Percentiles rank a stretch among this genome's conserved stretches.
Conservation (phyloP, 2,329 filamentous ascomycete genomes). For the Colletotrichum limetticola region DNA sequence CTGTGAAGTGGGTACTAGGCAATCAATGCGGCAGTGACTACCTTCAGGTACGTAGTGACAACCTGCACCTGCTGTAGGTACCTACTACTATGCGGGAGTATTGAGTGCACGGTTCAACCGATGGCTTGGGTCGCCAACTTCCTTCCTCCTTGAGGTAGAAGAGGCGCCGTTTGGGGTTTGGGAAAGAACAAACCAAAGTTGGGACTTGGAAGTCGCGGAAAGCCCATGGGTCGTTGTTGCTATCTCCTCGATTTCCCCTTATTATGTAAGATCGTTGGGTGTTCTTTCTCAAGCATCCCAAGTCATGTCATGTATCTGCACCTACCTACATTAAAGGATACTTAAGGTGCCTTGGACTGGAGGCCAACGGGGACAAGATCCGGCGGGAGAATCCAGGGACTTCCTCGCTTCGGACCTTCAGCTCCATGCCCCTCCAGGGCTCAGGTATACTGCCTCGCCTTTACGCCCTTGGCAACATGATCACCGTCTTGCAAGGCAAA, state of each 20-base stretch:
- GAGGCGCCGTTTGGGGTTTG: neutral
- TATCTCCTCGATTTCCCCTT: neutral
- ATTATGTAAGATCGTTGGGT: too few species aligned
- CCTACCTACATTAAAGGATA: too few species aligned
- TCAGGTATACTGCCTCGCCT: conserved; percentile 21
- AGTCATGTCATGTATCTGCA: neutral
- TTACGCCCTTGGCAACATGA: conserved; percentile 18
- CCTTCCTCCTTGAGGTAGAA: neutral
- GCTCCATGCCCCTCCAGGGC: neutral
- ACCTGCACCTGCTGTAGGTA: neutral
- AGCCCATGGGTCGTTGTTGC: neutral
- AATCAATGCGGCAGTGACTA: neutral
- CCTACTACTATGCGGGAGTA: neutral
- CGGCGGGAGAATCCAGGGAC: neutral
- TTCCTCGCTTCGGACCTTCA: neutral
- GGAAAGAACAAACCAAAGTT: neutral
- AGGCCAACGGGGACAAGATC: neutral
- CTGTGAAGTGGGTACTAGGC: too few species aligned
- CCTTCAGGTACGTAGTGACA: too few species aligned
- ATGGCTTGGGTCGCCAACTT: neutral
- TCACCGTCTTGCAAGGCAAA: conserved; percentile 4
- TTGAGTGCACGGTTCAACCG: neutral
- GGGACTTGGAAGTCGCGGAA: neutral
- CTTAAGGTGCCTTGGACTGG: too few species aligned
- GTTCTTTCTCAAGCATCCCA: neutral